Evolutionary conservation across 208 protist genomes (phyloP).

Genomic region (Novymonas esmeraldas): DNA sequence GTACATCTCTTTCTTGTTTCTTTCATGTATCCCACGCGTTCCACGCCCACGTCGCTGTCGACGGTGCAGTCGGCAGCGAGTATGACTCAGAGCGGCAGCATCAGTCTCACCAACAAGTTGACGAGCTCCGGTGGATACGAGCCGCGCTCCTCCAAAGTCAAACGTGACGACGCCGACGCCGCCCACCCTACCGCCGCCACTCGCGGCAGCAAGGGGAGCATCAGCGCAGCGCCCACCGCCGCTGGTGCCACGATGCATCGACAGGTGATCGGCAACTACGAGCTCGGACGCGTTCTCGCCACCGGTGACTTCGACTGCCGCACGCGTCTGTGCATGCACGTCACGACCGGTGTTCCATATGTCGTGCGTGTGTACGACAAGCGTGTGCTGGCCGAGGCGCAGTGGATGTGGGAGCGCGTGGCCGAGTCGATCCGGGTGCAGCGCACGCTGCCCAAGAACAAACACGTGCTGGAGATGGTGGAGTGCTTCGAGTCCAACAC

Average conservation of each 20-base stretch:
- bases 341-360: conserved; percentile 77
- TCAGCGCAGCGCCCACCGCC: not conserved
- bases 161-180: too few relatives aligned
- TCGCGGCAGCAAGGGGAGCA: not conserved
- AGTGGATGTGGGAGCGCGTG: conserved; percentile 88
- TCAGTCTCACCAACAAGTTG: not conserved
- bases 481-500: conserved; percentile 87
- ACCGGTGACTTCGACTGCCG: conserved; percentile 87
- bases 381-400: conserved; percentile 60
- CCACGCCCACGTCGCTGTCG: not conserved
- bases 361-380: conserved; percentile 88
- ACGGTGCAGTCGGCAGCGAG: too few relatives aligned
- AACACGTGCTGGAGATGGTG: conserved; percentile 84
- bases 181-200: not conserved
- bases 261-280: conserved; percentile 87
- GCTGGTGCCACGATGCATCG: conserved; percentile 1
- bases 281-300: conserved; percentile 75
- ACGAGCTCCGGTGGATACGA: too few relatives aligned
- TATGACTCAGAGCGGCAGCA: too few relatives aligned
- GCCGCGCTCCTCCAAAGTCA: too few relatives aligned
- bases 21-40: not conserved
- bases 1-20: not conserved
- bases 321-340: conserved; percentile 80
- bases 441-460: conserved; percentile 78
- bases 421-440: conserved; percentile 82